These are phyloP conservation scores for Haberlea rhodopensis DNA, from an alignment of 257 asterid species.

Conservation along the genomic window DNA sequence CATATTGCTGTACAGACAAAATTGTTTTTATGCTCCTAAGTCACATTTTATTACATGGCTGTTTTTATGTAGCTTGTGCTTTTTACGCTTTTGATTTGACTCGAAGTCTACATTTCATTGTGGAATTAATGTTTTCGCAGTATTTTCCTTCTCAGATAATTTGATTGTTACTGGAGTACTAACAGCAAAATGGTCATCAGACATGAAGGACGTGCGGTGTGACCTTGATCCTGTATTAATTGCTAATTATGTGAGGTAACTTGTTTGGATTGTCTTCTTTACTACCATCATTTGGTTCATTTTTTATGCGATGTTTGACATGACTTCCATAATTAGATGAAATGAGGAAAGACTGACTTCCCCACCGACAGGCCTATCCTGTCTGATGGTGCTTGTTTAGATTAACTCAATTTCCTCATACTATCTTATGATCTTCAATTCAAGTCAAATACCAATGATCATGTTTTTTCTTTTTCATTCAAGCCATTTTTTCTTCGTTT, in stretches of 20 bases:
- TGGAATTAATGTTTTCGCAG: conserved; percentile 21
- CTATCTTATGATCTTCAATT: too few species aligned
- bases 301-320: conserved; percentile 9
- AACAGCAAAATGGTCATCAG: conserved; percentile 90
- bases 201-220: conserved; percentile 81
- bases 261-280: conserved; percentile 17
- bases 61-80: background rate
- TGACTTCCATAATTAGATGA: conserved; percentile 7
- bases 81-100: background rate
- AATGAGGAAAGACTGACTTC: background rate
- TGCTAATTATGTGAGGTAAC: conserved; percentile 85
- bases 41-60: background rate
- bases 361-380: background rate
- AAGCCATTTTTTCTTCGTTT: background rate
- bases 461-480: background rate
- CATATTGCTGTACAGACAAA: background rate
- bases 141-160: conserved; percentile 58
- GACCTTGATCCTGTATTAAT: conserved; percentile 94
- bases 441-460: background rate
- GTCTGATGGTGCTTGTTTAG: background rate
- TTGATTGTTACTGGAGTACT: conserved; percentile 88
- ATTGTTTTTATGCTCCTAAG: background rate
- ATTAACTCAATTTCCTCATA: background rate
- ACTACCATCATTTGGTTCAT: background rate
- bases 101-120: conserved; percentile 8